Evolutionary conservation across 1,139 yeast species (phyloP).

Genomic region (Kluyveromyces sp.): DNA sequence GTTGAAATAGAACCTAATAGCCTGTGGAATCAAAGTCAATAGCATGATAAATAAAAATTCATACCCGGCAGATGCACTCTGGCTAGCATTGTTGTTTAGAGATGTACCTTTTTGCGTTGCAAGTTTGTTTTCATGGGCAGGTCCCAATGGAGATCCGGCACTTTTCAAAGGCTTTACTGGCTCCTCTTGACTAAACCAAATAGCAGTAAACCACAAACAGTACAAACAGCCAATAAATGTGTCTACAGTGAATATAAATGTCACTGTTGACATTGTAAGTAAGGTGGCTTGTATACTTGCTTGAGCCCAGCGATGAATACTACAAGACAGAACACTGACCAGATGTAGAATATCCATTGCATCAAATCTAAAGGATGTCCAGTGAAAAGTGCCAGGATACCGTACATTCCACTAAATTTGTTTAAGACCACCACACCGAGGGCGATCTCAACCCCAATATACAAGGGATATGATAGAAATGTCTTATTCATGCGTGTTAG

Average conservation of each 20-base stretch:
- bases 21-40: slow-evolving; percentile 46
- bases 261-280: slow-evolving; percentile 49
- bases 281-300: slow-evolving; percentile 40
- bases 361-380: slow-evolving; percentile 78
- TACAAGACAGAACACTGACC: slow-evolving; percentile 59
- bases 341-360: slow-evolving; percentile 76
- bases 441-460: slow-evolving; percentile 78
- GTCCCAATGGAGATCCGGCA: slow-evolving; percentile 14
- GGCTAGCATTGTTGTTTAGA: slow-evolving; percentile 29
- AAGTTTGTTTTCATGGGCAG: slow-evolving; percentile 11
- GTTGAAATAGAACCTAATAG: slow-evolving; percentile 57
- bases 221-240: slow-evolving; percentile 59
- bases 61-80: slow-evolving; percentile 61
- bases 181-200: slow-evolving; percentile 59
- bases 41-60: slow-evolving; percentile 64
- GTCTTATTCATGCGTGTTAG: slow-evolving; percentile 9
- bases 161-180: slow-evolving; percentile 7
- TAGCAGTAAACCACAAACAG: slow-evolving; percentile 63
- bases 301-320: slow-evolving; percentile 56
- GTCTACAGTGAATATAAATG: slow-evolving; percentile 58
- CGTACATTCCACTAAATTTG: slow-evolving; percentile 85
- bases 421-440: slow-evolving; percentile 75
- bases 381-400: slow-evolving; percentile 76
- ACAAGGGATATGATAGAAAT: slow-evolving; percentile 48
- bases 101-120: slow-evolving; percentile 7